Conservation (phyloP, 768 basidiomycete genomes). For the Rhizopogon vinicolor region DNA sequence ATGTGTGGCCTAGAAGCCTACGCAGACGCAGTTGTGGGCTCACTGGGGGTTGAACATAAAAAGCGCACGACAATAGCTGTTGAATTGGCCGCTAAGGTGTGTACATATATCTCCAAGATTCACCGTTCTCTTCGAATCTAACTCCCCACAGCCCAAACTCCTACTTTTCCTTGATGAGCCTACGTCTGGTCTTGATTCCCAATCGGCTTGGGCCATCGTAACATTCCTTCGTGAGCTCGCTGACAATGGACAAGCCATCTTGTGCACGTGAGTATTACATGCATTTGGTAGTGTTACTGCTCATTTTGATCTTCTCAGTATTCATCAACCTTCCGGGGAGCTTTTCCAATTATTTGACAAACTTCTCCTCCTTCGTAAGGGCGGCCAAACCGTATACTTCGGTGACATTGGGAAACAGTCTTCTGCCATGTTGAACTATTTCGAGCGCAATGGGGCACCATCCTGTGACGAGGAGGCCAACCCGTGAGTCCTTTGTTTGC, state of each 20-base stretch:
- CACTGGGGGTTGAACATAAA: slow-evolving; percentile 64
- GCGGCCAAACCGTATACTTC: slow-evolving; percentile 68
- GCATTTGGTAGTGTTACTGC: background rate
- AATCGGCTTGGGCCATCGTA: slow-evolving; percentile 82
- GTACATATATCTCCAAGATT: background rate
- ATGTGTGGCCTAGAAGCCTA: slow-evolving; percentile 63
- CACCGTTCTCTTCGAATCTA: background rate
- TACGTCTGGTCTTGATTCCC: slow-evolving; percentile 83
- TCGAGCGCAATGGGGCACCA: slow-evolving; percentile 63
- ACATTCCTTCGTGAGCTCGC: slow-evolving; percentile 73
- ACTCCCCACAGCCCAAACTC: slow-evolving; percentile 51
- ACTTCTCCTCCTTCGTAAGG: slow-evolving; percentile 69
- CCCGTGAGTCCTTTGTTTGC: slow-evolving; percentile 43
- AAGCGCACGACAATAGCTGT: slow-evolving; percentile 88
- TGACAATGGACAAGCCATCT: slow-evolving; percentile 78
- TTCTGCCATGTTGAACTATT: slow-evolving; percentile 65
- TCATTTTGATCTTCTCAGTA: slow-evolving; percentile 21
- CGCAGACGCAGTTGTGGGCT: slow-evolving; percentile 66
- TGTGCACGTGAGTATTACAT: slow-evolving; percentile 68
- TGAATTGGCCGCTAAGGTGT: slow-evolving; percentile 74
- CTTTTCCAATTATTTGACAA: slow-evolving; percentile 81
- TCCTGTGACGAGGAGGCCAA: slow-evolving; percentile 65
- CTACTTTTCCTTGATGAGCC: slow-evolving; percentile 89
- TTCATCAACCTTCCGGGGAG: slow-evolving; percentile 71
- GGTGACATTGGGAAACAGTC: slow-evolving; percentile 67